A percentile compares a stretch with the other conserved stretches of the same genome.
Conservation (phyloP, 2,329 filamentous ascomycete genomes). For the Pestalotiopsis sp. region DNA sequence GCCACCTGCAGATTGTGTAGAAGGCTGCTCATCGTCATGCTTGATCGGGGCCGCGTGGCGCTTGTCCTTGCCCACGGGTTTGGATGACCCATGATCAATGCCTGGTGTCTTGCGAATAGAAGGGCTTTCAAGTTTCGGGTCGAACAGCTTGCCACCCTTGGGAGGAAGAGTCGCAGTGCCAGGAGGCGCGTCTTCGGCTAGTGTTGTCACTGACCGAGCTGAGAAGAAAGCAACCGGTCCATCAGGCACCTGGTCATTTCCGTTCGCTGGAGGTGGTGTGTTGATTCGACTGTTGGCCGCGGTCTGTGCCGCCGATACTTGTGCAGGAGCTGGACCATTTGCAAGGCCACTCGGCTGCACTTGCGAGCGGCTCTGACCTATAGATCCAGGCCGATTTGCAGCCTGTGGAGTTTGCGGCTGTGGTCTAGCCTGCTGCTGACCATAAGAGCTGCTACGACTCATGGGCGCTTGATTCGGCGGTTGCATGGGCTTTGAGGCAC, state of each 20-base stretch:
- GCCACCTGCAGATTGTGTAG: slow-evolving; percentile 19
- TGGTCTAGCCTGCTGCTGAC: slow-evolving; percentile 29
- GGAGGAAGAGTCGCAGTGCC: slow-evolving; percentile 42
- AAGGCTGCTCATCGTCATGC: slow-evolving; percentile 28
- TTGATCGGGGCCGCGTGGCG: slow-evolving; percentile 50
- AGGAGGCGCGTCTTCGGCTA: slow-evolving; percentile 51
- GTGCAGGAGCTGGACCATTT: slow-evolving; percentile 13
- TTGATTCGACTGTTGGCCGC: slow-evolving; percentile 24
- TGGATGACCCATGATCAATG: slow-evolving; percentile 77
- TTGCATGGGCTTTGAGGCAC: slow-evolving; percentile 34
- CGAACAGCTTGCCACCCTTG: slow-evolving; percentile 60
- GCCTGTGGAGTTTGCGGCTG: slow-evolving; percentile 32
- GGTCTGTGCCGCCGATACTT: slow-evolving; percentile 20
- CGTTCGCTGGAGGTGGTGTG: slow-evolving; percentile 31
- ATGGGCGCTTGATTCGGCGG: slow-evolving; percentile 35
- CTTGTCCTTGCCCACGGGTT: slow-evolving; percentile 64
- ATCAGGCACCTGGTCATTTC: slow-evolving; percentile 17
- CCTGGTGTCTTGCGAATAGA: slow-evolving; percentile 89
- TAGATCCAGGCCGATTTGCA: slow-evolving; percentile 30
- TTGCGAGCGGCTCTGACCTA: slow-evolving; percentile 21
- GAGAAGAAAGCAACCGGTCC: slow-evolving; percentile 69
- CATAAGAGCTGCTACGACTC: slow-evolving; percentile 30
- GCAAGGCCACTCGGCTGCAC: slow-evolving; percentile 21
- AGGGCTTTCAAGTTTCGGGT: slow-evolving; percentile 75
- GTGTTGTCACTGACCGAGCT: slow-evolving; percentile 62